Evolutionary conservation across 768 basidiomycete species (phyloP), one percentile per base, ranked within the genome.

Genomic region (Flagelloscypha sp.): DNA sequence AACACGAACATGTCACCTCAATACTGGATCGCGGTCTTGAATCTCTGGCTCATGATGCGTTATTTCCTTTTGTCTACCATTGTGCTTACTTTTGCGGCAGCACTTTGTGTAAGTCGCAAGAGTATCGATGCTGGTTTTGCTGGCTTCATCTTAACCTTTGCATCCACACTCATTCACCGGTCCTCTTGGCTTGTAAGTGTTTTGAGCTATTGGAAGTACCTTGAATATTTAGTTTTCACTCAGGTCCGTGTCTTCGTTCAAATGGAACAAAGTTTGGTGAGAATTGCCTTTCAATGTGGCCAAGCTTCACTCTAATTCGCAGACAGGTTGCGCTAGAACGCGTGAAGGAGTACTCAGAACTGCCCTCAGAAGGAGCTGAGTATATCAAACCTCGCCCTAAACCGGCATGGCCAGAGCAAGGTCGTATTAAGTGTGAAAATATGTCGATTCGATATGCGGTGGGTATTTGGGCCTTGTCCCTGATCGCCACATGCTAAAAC

Each of bases 231-330:
- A n/a, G n/a, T n/a, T n/a, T n/a, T 40, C n/a, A n/a, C n/a, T 28
- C 36, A 53, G 48, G 68, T 78, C 18, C 63, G 71, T 18, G 65
- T 74, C 17, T 76, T 76, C 38, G 75, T 79, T 17, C 65, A 75
- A 15, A 59, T 80, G 15, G 79, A 80, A 44, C 77, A 80, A 51
- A 73, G 72, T 15, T 77, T 80, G 76, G 79, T 76, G 22, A 36
- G 57, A 34, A 15, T 10, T 35, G 6, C n/a, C 12, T 7, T 16
- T 36, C 37, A 31, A 18, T 16, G 27, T 36, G n/a, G 12, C n/a
- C 17, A 9, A 34, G 8, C 27, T 36, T 27, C 24, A 25, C 10
- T 13, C 35, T 45, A 13, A 46, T 30, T 24, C 36, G 9, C 25
- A 27, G 31, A 18, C 37, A 71, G 69, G 69, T 72, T 42, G 66